Base-by-base conservation (phyloP, 768 basidiomycete species). In the Termitomyces sp. region DNA sequence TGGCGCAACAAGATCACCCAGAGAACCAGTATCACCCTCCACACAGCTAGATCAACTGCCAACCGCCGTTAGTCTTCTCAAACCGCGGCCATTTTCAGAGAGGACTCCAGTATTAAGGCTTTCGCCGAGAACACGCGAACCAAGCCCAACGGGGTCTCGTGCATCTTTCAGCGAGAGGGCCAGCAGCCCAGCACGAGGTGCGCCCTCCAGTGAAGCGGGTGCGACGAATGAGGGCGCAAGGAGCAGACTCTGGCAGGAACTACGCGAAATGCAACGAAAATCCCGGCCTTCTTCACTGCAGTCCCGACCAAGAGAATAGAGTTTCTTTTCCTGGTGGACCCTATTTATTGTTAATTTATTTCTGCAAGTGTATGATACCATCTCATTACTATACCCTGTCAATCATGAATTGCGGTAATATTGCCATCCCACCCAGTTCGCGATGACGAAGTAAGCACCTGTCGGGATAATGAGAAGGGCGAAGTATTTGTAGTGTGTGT, bases 401-500 rank as follows among this genome's bases (percentile, higher is more conserved):
- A 6, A 18, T 83, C 72, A 95, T 12, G 93, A 93, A 71, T 95
- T 94, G 44, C 90, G 85, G 69, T 93, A 98, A 72, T 93, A 97
- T 71, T 98, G 94, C 94, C 95, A 98, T 42, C 95, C 95, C 39
- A 96, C 92, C 96, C 96, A 98, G 67, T 98, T 98, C 42, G 94
- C 93, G 66, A 98, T 98, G 53, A 93, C 90, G 71, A 95, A 96
- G 73, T 93, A 95, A 40, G 88, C 79, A 10, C 81, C 84, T 8
- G 87, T 87, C 13, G 96, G 94, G 45, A 98, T 81, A 44, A 95
- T 76, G 39, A 97, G 74, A 12, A 95, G 72, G 32, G 74, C 66
- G 64, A 96, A 84, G 72, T 96, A 97, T 74, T 95, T 95, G 84
- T 96, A 96, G 68, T 97, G 92, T 24, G 77, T 83, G 74, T 96